Evolutionary conservation across 106 monocot genomes (phyloP), one percentile per base, ranked within the genome.

Genomic region (Iris macrosiphon): DNA sequence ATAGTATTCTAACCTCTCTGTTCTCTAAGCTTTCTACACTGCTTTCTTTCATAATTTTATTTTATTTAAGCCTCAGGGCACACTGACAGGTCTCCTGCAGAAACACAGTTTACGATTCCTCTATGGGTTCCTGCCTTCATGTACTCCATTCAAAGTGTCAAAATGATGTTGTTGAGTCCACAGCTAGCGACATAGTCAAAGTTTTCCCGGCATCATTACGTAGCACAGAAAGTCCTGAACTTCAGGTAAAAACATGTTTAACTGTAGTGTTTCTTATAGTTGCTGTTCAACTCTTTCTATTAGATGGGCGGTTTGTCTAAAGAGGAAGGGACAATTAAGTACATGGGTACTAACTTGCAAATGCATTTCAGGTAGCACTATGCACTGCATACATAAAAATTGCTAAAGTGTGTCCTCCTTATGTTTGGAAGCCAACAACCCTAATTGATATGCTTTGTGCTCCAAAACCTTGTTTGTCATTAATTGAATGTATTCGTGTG

Each of bases 331-430:
- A 21, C n/a, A 23, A 40, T 2, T 58, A 15, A 49, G 17, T 41
- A 3, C 38, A 55, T 71, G 35, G 45, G 32, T 60, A 33, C 51
- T 59, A 20, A 65, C 41, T 65, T 11, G 23, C 10, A 28, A 14
- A 17, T 22, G 57, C 34, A 40, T 73, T 63, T 39, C 82, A 95
- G 95, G 72, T 60, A 32, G 96, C 90, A 68, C 47, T 98, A 64
- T 98, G 86, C 61, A 65, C 19, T 83, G 90, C 86, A 56, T 98
- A 91, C 68, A 63, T 73, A 35, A 67, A 87, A 21, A 72, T 91
- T 70, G 74, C 75, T 58, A 80, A 83, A 57, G 35, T 78, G 56
- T 90, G 90, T 64, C 62, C 90, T 14, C 40, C 64, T 55, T 57
- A 68, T 75, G 61, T 84, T 33, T 98, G 96, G 96, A 91, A 57